These are phyloP conservation scores for Pichia sp. DNA, from an alignment of 1,139 yeast genomes.

Conservation along the genomic window DNA sequence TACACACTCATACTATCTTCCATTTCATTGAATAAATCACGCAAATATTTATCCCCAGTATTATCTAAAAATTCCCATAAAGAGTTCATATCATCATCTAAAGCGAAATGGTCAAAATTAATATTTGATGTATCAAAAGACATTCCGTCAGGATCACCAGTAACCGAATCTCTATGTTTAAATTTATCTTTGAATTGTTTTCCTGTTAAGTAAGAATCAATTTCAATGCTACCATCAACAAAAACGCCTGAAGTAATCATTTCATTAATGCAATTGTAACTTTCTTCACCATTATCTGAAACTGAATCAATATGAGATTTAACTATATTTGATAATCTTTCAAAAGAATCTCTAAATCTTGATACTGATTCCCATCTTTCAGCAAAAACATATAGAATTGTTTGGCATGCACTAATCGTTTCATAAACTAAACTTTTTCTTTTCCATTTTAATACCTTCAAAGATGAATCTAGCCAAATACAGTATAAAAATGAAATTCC, in stretches of 20 bases:
- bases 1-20: conserved; percentile 16
- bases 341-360: conserved; percentile 18
- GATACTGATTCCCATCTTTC: conserved; percentile 28
- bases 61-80: conserved; percentile 24
- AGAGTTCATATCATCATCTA: conserved; percentile 5
- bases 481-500: conserved; percentile 31
- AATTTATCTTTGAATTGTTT: conserved; percentile 6
- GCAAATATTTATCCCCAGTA: conserved; percentile 23
- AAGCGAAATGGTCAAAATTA: neutral
- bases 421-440: conserved; percentile 24
- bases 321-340: conserved; percentile 14
- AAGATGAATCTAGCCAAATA: conserved; percentile 26
- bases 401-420: conserved; percentile 29
- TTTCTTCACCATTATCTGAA: neutral
- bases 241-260: conserved; percentile 8
- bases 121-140: conserved; percentile 1
- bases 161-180: conserved; percentile 3
- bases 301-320: conserved; percentile 9
- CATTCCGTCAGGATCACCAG: conserved; percentile 5
- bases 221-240: conserved; percentile 15
- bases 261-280: neutral
- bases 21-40: conserved; percentile 23
- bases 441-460: conserved; percentile 25
- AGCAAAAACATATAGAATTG: conserved; percentile 27
- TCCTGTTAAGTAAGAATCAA: conserved; percentile 15